Base-by-base conservation (phyloP, 1,284 basidiomycete genomes). In the Cryptococcus amylolentus region DNA sequence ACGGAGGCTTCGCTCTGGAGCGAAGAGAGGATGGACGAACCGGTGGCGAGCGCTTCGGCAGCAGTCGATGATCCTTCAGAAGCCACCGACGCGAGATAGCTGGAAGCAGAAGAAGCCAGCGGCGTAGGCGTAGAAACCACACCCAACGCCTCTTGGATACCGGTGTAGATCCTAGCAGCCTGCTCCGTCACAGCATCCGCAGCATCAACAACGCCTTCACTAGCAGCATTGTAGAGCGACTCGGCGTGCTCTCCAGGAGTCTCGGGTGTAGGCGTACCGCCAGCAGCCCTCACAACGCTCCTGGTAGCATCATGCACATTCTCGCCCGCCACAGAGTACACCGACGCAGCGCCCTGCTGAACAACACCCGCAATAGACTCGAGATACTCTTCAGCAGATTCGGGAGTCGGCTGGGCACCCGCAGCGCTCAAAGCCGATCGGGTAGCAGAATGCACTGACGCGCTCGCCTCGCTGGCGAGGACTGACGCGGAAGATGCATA, bases 91-190 rank as follows among this genome's bases (percentile, higher is more conserved):
- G 57, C 46, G 46, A 69, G 57, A 55, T 69, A 69, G 39, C 49
- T 55, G 4, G 52, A 49, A 14, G 57, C 55, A 9, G 56, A 49
- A 5, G 65, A 60, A 1, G 59, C 58, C 10, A 69, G 43, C 3
- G 65, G 64, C 6, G 59, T 63, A 35, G 62, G 64, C 4, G 60
- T 54, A 20, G 63, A 47, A 13, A 56, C 56, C 3, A 59, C 37
- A 20, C 61, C 67, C 4, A 69, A 46, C 9, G 55, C 59, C 16
- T 63, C 60, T 38, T 59, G 56, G 37, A 69, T 65, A 5, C 60
- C 57, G 0, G 58, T 47, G 14, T 45, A 56, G n/a, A 67, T 48
- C 1, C 37, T 20, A 10, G 57, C 55, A 2, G 56, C 60, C 45
- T 67, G 57, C 18, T 56, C 55, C 13, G 51, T 37, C 12, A 51